Evolutionary conservation across 495 filamentous ascomycete species (phyloP).

Genomic region (Trichoderma virens): DNA sequence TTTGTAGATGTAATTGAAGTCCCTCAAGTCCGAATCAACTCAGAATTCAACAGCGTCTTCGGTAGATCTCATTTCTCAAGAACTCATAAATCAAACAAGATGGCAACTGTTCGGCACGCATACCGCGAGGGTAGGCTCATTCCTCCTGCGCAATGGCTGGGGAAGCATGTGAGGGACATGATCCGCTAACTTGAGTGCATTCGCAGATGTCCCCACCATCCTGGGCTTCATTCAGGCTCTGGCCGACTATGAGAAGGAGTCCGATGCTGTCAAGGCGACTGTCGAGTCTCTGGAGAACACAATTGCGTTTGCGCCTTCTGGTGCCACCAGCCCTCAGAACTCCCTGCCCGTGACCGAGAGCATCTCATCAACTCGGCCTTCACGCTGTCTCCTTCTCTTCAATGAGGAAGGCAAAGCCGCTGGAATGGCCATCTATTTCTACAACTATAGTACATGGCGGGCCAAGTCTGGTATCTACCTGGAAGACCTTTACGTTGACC

Average conservation of each 20-base stretch:
- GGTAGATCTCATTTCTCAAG: neutral
- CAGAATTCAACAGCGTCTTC: too few species aligned
- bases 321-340: slow-evolving; percentile 25
- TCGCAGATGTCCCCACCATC: slow-evolving; percentile 70
- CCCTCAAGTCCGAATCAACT: neutral
- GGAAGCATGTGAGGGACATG: too few species aligned
- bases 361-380: slow-evolving; percentile 31
- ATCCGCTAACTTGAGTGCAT: too few species aligned
- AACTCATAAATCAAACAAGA: neutral
- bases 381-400: slow-evolving; percentile 40
- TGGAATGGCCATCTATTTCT: slow-evolving; percentile 55
- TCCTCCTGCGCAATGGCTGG: too few species aligned
- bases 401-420: slow-evolving; percentile 31
- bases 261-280: slow-evolving; percentile 71
- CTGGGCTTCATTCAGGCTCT: slow-evolving; percentile 79
- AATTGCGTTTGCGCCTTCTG: slow-evolving; percentile 62
- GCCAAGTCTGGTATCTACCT: slow-evolving; percentile 83
- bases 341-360: slow-evolving; percentile 33
- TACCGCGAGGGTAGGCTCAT: slow-evolving; percentile 25
- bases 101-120: slow-evolving; percentile 24
- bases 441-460: slow-evolving; percentile 72
- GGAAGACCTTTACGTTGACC: slow-evolving; percentile 83
- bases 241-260: slow-evolving; percentile 75
- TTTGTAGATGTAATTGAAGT: too few species aligned
- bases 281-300: slow-evolving; percentile 62